These are phyloP conservation scores for Trichosporon sp. DNA, from an alignment of 1,284 basidiomycete species.

Conservation along the genomic window DNA sequence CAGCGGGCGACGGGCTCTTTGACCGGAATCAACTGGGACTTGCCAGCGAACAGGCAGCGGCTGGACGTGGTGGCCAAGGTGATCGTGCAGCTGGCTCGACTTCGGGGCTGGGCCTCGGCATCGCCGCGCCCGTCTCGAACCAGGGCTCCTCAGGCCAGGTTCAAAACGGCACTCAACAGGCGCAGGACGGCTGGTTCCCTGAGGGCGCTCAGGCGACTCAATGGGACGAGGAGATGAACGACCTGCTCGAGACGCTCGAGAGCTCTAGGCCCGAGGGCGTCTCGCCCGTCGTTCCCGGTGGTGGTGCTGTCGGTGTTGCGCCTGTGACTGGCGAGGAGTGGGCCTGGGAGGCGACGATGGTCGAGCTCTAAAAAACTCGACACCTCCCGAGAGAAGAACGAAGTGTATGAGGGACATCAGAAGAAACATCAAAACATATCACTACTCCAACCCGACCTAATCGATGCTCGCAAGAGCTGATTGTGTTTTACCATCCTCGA, in stretches of 20 bases:
- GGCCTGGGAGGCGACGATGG: constrained; percentile 23
- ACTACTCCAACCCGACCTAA: constrained; percentile 8
- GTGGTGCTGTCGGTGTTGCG: constrained; percentile 7
- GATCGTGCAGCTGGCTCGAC: constrained; percentile 38
- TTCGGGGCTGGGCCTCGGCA: constrained; percentile 34
- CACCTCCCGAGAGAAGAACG: background rate
- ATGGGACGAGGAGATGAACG: constrained; percentile 28
- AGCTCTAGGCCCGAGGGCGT: constrained; percentile 14
- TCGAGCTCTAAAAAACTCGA: constrained; percentile 14
- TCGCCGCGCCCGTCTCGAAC: constrained; percentile 13
- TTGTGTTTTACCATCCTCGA: background rate
- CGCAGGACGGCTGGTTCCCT: constrained; percentile 20
- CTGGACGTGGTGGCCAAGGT: constrained; percentile 37
- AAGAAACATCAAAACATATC: constrained; percentile 4
- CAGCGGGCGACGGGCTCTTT: constrained; percentile 47
- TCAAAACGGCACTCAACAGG: constrained; percentile 2
- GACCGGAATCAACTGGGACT: constrained; percentile 28
- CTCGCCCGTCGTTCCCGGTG: constrained; percentile 11
- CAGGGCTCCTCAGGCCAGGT: constrained; percentile 2
- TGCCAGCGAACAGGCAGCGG: constrained; percentile 27
- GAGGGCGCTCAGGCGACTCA: constrained; percentile 21
- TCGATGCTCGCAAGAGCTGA: background rate
- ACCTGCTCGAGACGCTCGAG: constrained; percentile 26
- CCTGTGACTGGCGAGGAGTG: constrained; percentile 16
- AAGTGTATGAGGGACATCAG: constrained; percentile 7